Evolutionary conservation across 2,329 filamentous ascomycete genomes (phyloP).

Genomic region (Cladorrhinum sp.): DNA sequence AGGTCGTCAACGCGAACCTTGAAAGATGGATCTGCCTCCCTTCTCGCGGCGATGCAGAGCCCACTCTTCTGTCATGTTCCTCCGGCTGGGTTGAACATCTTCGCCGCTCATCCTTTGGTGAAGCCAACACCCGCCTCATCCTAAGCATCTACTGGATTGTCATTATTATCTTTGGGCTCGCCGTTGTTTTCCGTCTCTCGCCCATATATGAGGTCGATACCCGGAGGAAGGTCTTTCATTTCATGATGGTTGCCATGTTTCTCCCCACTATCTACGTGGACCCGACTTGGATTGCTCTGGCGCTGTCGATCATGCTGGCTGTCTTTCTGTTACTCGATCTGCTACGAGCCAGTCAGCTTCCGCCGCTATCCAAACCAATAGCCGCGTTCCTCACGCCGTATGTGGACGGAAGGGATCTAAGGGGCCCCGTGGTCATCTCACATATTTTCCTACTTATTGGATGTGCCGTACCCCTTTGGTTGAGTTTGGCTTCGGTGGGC

Average conservation of each 20-base stretch:
- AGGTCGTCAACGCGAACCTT: slow-evolving; percentile 65
- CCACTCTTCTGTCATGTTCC: slow-evolving; percentile 28
- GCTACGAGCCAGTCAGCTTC: slow-evolving; percentile 84
- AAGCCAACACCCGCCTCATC: slow-evolving; percentile 77
- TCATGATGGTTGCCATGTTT: slow-evolving; percentile 97
- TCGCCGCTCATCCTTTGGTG: slow-evolving; percentile 64
- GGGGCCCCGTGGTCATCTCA: slow-evolving; percentile 90
- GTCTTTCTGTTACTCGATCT: slow-evolving; percentile 88
- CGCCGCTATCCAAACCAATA: slow-evolving; percentile 81
- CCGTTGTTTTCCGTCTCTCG: slow-evolving; percentile 71
- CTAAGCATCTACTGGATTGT: slow-evolving; percentile 70
- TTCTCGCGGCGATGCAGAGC: slow-evolving; percentile 31
- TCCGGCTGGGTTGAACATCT: slow-evolving; percentile 63
- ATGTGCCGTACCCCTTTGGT: slow-evolving; percentile 91
- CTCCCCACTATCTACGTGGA: slow-evolving; percentile 84
- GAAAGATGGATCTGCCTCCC: slow-evolving; percentile 76
- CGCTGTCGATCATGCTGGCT: slow-evolving; percentile 73
- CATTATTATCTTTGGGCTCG: slow-evolving; percentile 68
- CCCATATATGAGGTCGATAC: slow-evolving; percentile 88
- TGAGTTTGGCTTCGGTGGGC: slow-evolving; percentile 67
- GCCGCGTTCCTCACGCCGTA: slow-evolving; percentile 88
- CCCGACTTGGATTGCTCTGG: slow-evolving; percentile 76
- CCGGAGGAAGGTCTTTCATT: slow-evolving; percentile 93
- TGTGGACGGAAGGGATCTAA: slow-evolving; percentile 87
- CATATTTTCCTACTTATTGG: slow-evolving; percentile 95